Conservation (phyloP, 2,329 filamentous ascomycete genomes). For the Aureobasidium sp. region DNA sequence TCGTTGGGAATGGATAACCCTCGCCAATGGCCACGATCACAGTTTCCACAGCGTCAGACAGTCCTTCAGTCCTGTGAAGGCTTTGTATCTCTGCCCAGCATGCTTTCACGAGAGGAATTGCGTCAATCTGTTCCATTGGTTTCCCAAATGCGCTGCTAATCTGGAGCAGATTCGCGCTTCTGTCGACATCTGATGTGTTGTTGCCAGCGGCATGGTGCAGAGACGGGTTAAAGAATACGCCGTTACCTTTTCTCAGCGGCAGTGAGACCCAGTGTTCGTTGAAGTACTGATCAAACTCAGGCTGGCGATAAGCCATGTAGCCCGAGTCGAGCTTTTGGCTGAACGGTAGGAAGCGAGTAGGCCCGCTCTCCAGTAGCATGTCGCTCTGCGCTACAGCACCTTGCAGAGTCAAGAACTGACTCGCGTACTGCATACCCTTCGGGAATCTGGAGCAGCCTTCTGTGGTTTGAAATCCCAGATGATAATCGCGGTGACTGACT, state of each 20-base stretch:
- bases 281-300: slow-evolving; percentile 48
- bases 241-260: slow-evolving; percentile 48
- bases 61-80: slow-evolving; percentile 28
- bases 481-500: slow-evolving; percentile 53
- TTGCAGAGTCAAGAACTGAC: slow-evolving; percentile 52
- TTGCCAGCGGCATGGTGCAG: slow-evolving; percentile 55
- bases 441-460: slow-evolving; percentile 42
- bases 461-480: slow-evolving; percentile 52
- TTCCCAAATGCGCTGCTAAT: slow-evolving; percentile 55
- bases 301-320: slow-evolving; percentile 48
- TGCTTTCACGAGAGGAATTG: slow-evolving; percentile 37
- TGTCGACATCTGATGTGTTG: slow-evolving; percentile 43
- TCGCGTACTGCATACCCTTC: slow-evolving; percentile 44
- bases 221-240: slow-evolving; percentile 55
- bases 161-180: slow-evolving; percentile 54
- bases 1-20: slow-evolving; percentile 55
- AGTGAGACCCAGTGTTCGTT: slow-evolving; percentile 43
- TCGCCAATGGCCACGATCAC: slow-evolving; percentile 46
- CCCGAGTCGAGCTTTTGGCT: slow-evolving; percentile 50
- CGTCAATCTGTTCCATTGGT: slow-evolving; percentile 54
- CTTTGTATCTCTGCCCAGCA: slow-evolving; percentile 36
- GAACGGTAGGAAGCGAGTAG: slow-evolving; percentile 53
- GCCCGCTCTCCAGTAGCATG: slow-evolving; percentile 50
- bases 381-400: slow-evolving; percentile 54
- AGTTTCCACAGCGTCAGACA: slow-evolving; percentile 36